A percentile compares a stretch with the other conserved stretches of the same genome.
These are phyloP conservation scores for Backusella liffmaniae DNA, from an alignment of 192 early-diverging fungal genomes.

Conservation along the genomic window DNA sequence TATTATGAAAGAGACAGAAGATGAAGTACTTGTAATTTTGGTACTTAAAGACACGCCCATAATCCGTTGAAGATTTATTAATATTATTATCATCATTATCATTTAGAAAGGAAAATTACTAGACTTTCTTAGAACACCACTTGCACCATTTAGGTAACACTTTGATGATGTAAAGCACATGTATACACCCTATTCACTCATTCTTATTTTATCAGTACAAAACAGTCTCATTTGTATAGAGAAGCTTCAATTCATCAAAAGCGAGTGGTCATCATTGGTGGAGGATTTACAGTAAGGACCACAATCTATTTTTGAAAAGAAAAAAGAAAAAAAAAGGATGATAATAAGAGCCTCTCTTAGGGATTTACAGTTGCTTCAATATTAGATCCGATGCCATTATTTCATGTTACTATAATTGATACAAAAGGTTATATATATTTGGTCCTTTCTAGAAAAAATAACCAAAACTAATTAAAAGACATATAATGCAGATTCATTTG, in stretches of 20 bases:
- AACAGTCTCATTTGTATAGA: not conserved
- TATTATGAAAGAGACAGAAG: conserved; percentile 10
- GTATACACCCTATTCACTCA: not conserved
- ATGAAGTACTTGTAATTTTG: conserved; percentile 8
- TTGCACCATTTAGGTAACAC: not conserved
- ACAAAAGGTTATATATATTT: conserved; percentile 30
- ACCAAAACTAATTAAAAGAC: not conserved
- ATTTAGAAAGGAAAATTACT: conserved; percentile 13
- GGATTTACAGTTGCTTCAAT: conserved; percentile 35
- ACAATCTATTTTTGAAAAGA: not conserved
- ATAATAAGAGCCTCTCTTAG: not conserved
- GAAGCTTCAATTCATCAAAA: conserved; percentile 8
- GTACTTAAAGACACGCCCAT: not conserved
- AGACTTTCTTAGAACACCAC: conserved; percentile 12
- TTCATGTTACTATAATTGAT: conserved; percentile 36
- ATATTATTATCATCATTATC: not conserved
- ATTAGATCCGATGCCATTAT: conserved; percentile 34
- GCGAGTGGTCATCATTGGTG: conserved; percentile 33
- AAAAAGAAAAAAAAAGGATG: not conserved
- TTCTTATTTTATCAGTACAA: not conserved
- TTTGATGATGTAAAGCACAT: not conserved
- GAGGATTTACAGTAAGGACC: conserved; percentile 34
- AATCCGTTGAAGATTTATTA: not conserved
- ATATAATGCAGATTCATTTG: conserved; percentile 30
- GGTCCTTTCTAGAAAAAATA: not conserved